Conservation (phyloP, 2,329 filamentous ascomycete genomes). For the Dactylella cylindrospora region DNA sequence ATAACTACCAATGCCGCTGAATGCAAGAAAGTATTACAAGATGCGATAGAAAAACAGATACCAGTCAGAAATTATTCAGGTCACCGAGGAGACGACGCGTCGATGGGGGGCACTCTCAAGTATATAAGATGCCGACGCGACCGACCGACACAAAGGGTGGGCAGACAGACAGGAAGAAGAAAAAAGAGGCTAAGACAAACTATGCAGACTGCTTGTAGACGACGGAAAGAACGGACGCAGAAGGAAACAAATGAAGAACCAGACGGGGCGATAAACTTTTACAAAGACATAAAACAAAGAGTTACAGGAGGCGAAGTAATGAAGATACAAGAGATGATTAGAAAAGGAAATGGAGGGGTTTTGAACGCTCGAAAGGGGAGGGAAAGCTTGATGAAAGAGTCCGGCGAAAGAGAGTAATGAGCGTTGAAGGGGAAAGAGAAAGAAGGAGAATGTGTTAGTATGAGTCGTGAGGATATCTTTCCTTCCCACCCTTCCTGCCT, state of each 20-base stretch:
- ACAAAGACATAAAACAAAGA: slow-evolving; percentile 5
- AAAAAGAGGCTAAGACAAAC: slow-evolving; percentile 3
- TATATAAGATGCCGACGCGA: slow-evolving; percentile 25
- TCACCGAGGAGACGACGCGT: slow-evolving; percentile 38
- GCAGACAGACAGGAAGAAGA: not conserved
- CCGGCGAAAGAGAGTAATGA: slow-evolving; percentile 13
- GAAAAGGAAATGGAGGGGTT: not conserved
- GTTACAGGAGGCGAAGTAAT: slow-evolving; percentile 23
- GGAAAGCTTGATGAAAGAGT: not conserved
- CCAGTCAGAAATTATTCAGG: slow-evolving; percentile 21
- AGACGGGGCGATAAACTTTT: not conserved
- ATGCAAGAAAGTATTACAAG: not conserved
- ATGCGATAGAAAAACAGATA: not conserved
- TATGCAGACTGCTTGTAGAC: not conserved
- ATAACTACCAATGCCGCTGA: no score
- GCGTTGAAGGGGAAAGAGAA: slow-evolving; percentile 1
- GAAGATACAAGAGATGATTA: slow-evolving; percentile 32
- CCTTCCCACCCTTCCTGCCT: no score
- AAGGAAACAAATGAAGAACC: slow-evolving; percentile 3
- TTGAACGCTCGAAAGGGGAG: slow-evolving; percentile 16
- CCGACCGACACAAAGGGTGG: not conserved
- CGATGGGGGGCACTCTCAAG: slow-evolving; percentile 15
- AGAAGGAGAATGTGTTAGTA: not conserved
- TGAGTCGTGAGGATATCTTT: no score
- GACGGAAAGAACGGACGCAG: not conserved